Base-by-base conservation (phyloP, 805 yeast genomes). In the Saturnispora saitoi region DNA sequence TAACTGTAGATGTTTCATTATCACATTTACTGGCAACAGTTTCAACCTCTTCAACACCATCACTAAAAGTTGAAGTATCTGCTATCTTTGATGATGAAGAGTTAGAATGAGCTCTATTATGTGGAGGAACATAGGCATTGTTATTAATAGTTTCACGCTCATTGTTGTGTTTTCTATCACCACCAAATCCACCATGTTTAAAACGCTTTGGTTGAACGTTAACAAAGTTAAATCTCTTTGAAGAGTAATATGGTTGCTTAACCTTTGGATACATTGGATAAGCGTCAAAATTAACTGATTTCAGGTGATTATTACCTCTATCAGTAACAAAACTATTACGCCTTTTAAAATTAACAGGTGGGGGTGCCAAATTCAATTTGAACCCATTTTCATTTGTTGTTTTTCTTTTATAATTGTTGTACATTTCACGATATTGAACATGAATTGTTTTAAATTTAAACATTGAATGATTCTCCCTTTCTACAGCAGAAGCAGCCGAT, bases 401-500 rank as follows among this genome's bases (percentile, higher is more conserved):
- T 42, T 60, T 59, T 60, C 60, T 66, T 59, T 62, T 58, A 45
- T 54, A 60, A 38, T 63, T 61, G 51, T 66, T 70, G 52, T 72
- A 70, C 57, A 80, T 64, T 61, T 85, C 93, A 49, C 86, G 76
- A 61, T 83, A 86, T 64, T 86, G 95, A 42, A 88, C 96, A 63
- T 85, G 93, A 71, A 88, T 83, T 8, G 91, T 83, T 61, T 76
- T 81, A 50, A 77, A 79, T 57, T 78, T 67, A 59, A 88, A 79
- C 62, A 81, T 75, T 2, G 95, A 73, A 65, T 87, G 95, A 60
- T 89, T 87, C 60, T 86, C 93, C 52, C 81, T 73, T 63, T 87
- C 95, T 47, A 88, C 86, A 1, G 96, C 95, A 43, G 86, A 73
- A 4, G 93, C 95, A 7, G 95, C 95, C 20, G 93, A 78, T 20